Evolutionary conservation across 768 basidiomycete species (phyloP).

Genomic region (Leucosporidium yakuticum): DNA sequence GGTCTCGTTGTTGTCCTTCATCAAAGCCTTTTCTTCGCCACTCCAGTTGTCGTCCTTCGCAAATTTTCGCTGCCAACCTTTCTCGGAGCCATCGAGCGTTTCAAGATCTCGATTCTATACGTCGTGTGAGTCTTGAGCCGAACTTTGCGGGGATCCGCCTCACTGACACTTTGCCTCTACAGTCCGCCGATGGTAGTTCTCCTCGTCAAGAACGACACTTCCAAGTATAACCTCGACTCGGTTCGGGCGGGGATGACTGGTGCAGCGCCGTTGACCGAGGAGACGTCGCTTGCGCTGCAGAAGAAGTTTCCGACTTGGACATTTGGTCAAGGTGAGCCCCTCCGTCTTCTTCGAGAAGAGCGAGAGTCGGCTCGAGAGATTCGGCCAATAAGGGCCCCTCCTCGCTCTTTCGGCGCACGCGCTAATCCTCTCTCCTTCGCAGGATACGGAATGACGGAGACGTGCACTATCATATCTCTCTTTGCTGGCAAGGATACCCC

Average conservation of each 20-base stretch:
- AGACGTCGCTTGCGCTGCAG: conserved; percentile 4
- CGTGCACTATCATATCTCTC: conserved; percentile 12
- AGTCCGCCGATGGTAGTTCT: conserved; percentile 19
- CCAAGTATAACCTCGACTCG: conserved; percentile 12
- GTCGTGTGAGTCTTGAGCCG: conserved; percentile 12
- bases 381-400: background rate
- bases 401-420: too few species aligned
- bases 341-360: too few species aligned
- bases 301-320: conserved; percentile 15
- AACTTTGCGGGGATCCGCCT: background rate
- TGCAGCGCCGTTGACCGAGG: conserved; percentile 26
- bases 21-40: background rate
- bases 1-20: conserved; percentile 18
- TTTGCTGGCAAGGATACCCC: conserved; percentile 4
- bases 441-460: conserved; percentile 19
- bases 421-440: too few species aligned
- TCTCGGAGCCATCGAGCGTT: conserved; percentile 15
- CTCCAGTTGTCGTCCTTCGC: background rate
- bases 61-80: conserved; percentile 15
- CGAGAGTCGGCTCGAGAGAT: too few species aligned
- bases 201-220: conserved; percentile 20
- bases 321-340: conserved; percentile 19
- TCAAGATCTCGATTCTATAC: conserved; percentile 25
- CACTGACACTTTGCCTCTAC: background rate
- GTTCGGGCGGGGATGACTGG: conserved; percentile 20